Conservation (phyloP, 2,329 filamentous ascomycete species). For the Fulvia fulva region DNA sequence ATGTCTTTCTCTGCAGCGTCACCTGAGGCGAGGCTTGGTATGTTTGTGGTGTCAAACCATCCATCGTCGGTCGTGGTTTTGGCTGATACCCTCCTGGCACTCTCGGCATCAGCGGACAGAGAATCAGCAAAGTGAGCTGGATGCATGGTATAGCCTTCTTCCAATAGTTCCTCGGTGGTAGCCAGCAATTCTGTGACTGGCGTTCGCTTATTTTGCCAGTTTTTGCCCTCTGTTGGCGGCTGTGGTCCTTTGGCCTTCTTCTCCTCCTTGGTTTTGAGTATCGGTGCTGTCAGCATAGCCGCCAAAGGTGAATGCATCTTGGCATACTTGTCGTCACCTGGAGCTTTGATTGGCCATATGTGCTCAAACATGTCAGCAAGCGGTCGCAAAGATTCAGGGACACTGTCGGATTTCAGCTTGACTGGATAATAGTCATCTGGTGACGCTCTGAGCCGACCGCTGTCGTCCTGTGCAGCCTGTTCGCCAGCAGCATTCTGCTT, state of each 20-base stretch:
- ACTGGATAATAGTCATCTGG: constrained; percentile 50
- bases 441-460: constrained; percentile 23
- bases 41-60: constrained; percentile 72
- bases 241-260: constrained; percentile 58
- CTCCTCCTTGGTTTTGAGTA: constrained; percentile 66
- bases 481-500: neutral
- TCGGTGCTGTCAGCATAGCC: constrained; percentile 72
- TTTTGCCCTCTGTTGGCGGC: constrained; percentile 59
- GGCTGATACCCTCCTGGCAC: constrained; percentile 37
- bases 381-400: constrained; percentile 49
- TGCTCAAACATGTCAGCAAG: constrained; percentile 81
- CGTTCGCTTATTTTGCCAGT: constrained; percentile 71
- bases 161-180: constrained; percentile 66
- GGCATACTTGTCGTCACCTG: constrained; percentile 75
- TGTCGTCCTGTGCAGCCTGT: neutral
- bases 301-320: constrained; percentile 84
- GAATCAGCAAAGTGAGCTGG: constrained; percentile 60
- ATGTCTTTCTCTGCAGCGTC: constrained; percentile 65
- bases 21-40: constrained; percentile 64
- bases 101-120: constrained; percentile 36
- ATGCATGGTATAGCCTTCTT: constrained; percentile 82
- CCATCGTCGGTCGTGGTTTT: constrained; percentile 56
- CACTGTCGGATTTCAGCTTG: constrained; percentile 38
- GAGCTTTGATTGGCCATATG: constrained; percentile 83
- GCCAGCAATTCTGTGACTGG: constrained; percentile 77